Base-by-base conservation (phyloP, 2,329 filamentous ascomycete genomes). In the Xylariomycetidae sp. region DNA sequence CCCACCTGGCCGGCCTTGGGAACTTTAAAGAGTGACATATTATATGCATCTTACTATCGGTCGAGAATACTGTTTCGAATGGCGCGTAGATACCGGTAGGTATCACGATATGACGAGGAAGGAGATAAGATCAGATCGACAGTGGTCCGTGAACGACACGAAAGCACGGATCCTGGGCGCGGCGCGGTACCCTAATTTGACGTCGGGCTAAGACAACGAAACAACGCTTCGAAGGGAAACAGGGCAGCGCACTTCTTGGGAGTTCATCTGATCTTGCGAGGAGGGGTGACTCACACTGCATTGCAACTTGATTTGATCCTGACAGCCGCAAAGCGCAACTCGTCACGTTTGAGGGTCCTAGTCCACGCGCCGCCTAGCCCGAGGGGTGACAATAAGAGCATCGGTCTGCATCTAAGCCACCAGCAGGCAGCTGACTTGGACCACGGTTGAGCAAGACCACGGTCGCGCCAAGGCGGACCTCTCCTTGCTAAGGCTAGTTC, bases 111-210 rank as follows among this genome's bases (percentile, higher is more conserved):
- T n/a, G n/a, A n/a, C n/a, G n/a, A n/a, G n/a, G n/a, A n/a, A n/a
- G n/a, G n/a, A 34, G 32, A 34, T 34, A 29, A 34, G 32, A 28
- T 34, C 16, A 29, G 32, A 34, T 34, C 25, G 17, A 25, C 10
- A 12, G 32, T 37, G 34, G 34, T 34, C 38, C 34, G 40, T 39
- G 34, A 37, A n/a, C 29, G 30, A 19, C 8, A 23, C n/a, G n/a
- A n/a, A n/a, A n/a, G n/a, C 15, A 27, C 6, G 3, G 31, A 28
- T 26, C 25, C 32, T 15, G n/a, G 9, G 19, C 29, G 19, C 15
- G 19, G 16, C 20, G 15, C 19, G 16, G 17, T 27, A 26, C 20
- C 28, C 31, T 31, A 26, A n/a, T 35, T 28, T 31, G 22, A 31
- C 33, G 24, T 35, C 27, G 16, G 17, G 12, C 18, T 24, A 28